These are phyloP conservation scores for Sarocladium oryzae DNA, from an alignment of 2,329 filamentous ascomycete genomes.

Conservation along the genomic window DNA sequence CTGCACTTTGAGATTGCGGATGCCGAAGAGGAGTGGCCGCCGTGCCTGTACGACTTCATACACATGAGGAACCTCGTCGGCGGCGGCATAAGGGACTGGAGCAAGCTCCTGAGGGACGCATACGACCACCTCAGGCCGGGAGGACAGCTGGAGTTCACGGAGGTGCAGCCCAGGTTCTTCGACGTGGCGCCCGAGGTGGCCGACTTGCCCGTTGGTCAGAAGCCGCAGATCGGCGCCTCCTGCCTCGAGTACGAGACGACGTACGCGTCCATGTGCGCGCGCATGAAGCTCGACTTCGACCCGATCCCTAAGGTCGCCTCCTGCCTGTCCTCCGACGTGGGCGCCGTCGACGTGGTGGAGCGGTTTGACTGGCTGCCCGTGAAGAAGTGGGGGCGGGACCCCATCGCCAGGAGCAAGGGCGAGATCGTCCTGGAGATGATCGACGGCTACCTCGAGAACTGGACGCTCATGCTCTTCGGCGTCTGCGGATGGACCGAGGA, in stretches of 20 bases:
- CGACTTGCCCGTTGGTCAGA: slow-evolving; percentile 14
- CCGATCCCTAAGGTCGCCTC: slow-evolving; percentile 28
- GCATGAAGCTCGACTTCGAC: slow-evolving; percentile 32
- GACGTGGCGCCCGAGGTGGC: slow-evolving; percentile 24
- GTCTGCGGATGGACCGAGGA: slow-evolving; percentile 25
- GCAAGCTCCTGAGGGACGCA: slow-evolving; percentile 26
- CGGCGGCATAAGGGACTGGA: slow-evolving; percentile 38
- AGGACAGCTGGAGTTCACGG: slow-evolving; percentile 38
- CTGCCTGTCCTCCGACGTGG: slow-evolving; percentile 27
- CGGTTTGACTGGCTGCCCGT: slow-evolving; percentile 35
- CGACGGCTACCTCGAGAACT: slow-evolving; percentile 24
- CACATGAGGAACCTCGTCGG: slow-evolving; percentile 37
- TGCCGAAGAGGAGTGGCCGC: slow-evolving; percentile 40
- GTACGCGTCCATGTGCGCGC: slow-evolving; percentile 20
- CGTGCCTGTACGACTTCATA: slow-evolving; percentile 31
- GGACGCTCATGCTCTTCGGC: slow-evolving; percentile 26
- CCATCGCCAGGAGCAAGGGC: slow-evolving; percentile 30
- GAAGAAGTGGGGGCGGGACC: slow-evolving; percentile 32
- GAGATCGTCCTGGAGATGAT: slow-evolving; percentile 29
- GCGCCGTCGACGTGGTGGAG: slow-evolving; percentile 34
- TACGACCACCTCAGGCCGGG: slow-evolving; percentile 36
- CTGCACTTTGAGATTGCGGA: slow-evolving; percentile 54
- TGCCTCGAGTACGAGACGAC: slow-evolving; percentile 29
- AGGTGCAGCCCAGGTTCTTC: slow-evolving; percentile 33
- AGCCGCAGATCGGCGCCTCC: slow-evolving; percentile 17